Evolutionary conservation across 345 rosid species (phyloP).

Genomic region (Corchorus olitorius): DNA sequence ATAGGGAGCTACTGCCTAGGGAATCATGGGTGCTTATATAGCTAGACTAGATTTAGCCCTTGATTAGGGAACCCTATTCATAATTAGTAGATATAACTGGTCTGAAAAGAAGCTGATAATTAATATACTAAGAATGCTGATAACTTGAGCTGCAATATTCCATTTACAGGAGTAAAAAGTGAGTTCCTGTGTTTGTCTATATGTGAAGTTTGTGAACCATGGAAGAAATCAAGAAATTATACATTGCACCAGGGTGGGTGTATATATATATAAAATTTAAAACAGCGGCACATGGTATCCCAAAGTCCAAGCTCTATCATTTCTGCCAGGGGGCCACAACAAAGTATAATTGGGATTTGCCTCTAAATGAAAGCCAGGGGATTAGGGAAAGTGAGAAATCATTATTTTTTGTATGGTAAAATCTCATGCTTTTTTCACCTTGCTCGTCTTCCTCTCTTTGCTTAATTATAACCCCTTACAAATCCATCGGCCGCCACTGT

Average conservation of each 20-base stretch:
- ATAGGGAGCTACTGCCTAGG: not conserved
- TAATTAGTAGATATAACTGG: not conserved
- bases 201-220: not conserved
- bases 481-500: not conserved
- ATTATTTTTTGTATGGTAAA: not conserved
- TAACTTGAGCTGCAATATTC: not conserved
- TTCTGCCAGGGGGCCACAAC: not conserved
- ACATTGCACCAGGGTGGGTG: not conserved
- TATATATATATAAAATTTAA: not conserved
- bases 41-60: not conserved
- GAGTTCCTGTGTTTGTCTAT: not conserved
- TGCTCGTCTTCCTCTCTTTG: not conserved
- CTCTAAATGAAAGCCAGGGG: conserved; percentile 2
- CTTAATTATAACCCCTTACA: not conserved
- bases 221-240: not conserved
- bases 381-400: not conserved
- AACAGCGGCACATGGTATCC: conserved; percentile 17
- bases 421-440: not conserved
- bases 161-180: not conserved
- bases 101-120: not conserved
- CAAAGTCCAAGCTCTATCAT: conserved; percentile 6
- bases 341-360: not conserved
- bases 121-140: not conserved
- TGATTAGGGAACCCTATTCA: not conserved
- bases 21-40: not conserved